phyloP scores from a whole-genome alignment of 2,329 filamentous ascomycete genomes.

The Clonostachys rosea region DNA sequence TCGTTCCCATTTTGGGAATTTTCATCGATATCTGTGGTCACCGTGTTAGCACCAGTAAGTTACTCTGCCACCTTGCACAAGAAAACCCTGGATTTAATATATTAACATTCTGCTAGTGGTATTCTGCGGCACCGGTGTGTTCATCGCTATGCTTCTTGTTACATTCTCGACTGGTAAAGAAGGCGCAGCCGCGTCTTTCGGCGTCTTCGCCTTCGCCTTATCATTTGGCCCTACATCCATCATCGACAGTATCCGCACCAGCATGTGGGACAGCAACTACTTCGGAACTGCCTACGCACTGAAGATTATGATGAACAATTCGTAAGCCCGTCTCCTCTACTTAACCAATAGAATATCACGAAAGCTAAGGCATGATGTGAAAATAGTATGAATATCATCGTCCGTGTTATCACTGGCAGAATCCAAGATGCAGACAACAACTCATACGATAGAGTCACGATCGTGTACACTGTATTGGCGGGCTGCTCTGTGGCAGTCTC shows the following conservation, averaged over 20 bases:
- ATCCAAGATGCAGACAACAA: conserved; percentile 46
- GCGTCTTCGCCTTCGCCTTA: conserved; percentile 41
- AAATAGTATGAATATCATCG: conserved; percentile 43
- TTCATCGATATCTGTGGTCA: conserved; percentile 47
- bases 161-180: conserved; percentile 34
- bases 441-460: conserved; percentile 41
- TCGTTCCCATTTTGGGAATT: conserved; percentile 44
- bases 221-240: conserved; percentile 43
- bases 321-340: conserved; percentile 1
- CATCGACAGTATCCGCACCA: conserved; percentile 47
- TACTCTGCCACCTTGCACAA: too few relatives aligned
- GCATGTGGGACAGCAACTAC: conserved; percentile 44
- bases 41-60: conserved; percentile 23
- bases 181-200: conserved; percentile 49
- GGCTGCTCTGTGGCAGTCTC: conserved; percentile 33
- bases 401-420: conserved; percentile 42
- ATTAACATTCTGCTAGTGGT: conserved; percentile 14
- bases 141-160: conserved; percentile 42
- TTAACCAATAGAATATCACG: too few relatives aligned
- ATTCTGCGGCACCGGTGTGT: conserved; percentile 38
- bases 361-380: background rate
- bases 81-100: background rate
- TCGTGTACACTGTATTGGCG: conserved; percentile 42
- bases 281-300: conserved; percentile 47
- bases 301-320: conserved; percentile 49